These are phyloP conservation scores for Lentinus tigrinus DNA, from an alignment of 768 basidiomycete species.

Conservation along the genomic window DNA sequence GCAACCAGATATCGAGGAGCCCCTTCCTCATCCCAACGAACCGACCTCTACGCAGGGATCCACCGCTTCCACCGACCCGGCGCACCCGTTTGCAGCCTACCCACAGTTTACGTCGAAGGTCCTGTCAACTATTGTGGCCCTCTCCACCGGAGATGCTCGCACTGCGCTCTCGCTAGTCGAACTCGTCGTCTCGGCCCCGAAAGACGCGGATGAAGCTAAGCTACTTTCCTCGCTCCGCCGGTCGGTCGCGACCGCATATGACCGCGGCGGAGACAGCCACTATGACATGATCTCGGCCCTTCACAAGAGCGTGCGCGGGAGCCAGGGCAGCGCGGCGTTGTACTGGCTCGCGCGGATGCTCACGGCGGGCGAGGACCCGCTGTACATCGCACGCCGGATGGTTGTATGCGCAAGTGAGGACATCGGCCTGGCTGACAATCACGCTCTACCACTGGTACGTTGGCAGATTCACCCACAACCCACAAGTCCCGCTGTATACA, in stretches of 20 bases:
- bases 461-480: neutral
- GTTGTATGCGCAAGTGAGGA: conserved; percentile 85
- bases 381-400: conserved; percentile 73
- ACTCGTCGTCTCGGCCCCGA: conserved; percentile 51
- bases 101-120: conserved; percentile 48
- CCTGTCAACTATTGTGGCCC: conserved; percentile 47
- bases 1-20: conserved; percentile 18
- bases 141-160: conserved; percentile 70
- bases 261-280: conserved; percentile 70
- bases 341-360: conserved; percentile 91
- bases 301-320: conserved; percentile 81
- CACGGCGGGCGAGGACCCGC: conserved; percentile 75
- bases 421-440: conserved; percentile 75
- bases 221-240: conserved; percentile 58
- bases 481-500: neutral
- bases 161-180: conserved; percentile 79
- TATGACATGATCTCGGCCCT: conserved; percentile 85
- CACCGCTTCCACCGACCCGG: conserved; percentile 9
- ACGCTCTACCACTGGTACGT: conserved; percentile 72
- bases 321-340: conserved; percentile 73
- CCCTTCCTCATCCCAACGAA: conserved; percentile 12
- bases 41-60: conserved; percentile 15
- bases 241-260: conserved; percentile 67
- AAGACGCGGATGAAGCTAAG: conserved; percentile 40
- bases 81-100: conserved; percentile 23